A percentile compares a stretch with the other conserved stretches of the same genome.
phyloP scores from a whole-genome alignment of 306 rosid species.

The Prinsepia uniflora region DNA sequence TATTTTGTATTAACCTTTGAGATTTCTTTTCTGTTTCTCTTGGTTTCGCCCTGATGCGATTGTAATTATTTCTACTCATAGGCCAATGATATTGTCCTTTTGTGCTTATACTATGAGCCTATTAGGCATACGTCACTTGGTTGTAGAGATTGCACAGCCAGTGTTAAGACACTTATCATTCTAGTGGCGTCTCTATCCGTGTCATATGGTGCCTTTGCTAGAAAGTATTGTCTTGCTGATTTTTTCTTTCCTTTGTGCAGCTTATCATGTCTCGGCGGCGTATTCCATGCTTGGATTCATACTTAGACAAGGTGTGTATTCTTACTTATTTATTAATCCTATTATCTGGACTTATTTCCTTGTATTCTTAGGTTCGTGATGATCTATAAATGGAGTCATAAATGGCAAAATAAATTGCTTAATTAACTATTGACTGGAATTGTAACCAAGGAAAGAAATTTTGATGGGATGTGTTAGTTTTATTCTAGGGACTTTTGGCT shows the following conservation, averaged over 20 bases:
- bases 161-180: background rate
- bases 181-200: background rate
- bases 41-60: background rate
- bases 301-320: conserved; percentile 75
- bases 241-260: conserved; percentile 45
- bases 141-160: conserved; percentile 7
- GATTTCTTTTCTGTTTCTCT: background rate
- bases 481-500: background rate
- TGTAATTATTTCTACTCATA: background rate
- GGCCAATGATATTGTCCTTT: background rate
- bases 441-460: background rate
- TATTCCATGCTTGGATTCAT: conserved; percentile 95
- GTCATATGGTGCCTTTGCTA: conserved; percentile 10
- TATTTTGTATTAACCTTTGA: too few species aligned
- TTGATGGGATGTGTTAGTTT: background rate
- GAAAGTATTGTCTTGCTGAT: conserved; percentile 25
- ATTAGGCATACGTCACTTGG: background rate
- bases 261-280: conserved; percentile 90
- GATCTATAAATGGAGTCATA: background rate
- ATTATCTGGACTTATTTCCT: background rate
- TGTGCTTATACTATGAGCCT: background rate
- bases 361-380: background rate
- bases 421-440: background rate
- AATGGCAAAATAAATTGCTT: background rate
- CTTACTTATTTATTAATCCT: background rate